Conservation (phyloP, 495 filamentous ascomycete species). For the Neurospora sp. region DNA sequence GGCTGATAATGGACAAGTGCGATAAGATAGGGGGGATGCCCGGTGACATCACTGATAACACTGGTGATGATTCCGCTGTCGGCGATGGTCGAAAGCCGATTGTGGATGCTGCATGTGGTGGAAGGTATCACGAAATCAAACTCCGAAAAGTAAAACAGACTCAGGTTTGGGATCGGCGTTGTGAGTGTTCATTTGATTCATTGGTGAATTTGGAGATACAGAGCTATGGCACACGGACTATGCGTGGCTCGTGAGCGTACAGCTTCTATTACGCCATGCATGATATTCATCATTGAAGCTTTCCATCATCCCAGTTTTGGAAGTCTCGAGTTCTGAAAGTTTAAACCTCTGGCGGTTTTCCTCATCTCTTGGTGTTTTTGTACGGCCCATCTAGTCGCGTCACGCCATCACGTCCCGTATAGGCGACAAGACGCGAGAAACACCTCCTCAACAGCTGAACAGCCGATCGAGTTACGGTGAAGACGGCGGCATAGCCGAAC, state of each 20-base stretch:
- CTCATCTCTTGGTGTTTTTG: too few species aligned
- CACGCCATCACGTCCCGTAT: not conserved
- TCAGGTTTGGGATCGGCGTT: not conserved
- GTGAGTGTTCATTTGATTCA: not conserved
- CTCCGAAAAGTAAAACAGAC: not conserved
- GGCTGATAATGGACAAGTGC: not conserved
- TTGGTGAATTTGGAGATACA: not conserved
- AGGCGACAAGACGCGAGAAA: not conserved
- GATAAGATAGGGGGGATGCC: not conserved
- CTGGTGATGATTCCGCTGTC: not conserved
- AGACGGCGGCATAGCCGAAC: not conserved
- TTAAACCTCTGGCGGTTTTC: not conserved
- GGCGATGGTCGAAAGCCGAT: not conserved
- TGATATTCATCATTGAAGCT: not conserved
- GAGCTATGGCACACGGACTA: not conserved
- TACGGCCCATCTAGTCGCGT: not conserved
- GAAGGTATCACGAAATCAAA: not conserved
- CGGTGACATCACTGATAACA: not conserved
- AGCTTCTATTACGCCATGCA: too few species aligned
- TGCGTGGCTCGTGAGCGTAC: too few species aligned
- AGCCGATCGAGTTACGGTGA: not conserved
- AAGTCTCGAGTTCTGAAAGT: not conserved
- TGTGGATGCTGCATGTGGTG: not conserved
- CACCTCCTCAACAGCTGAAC: not conserved
- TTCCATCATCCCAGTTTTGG: not conserved